Conservation (phyloP, 177 flowering plant species). For the Vitis hybrid region DNA sequence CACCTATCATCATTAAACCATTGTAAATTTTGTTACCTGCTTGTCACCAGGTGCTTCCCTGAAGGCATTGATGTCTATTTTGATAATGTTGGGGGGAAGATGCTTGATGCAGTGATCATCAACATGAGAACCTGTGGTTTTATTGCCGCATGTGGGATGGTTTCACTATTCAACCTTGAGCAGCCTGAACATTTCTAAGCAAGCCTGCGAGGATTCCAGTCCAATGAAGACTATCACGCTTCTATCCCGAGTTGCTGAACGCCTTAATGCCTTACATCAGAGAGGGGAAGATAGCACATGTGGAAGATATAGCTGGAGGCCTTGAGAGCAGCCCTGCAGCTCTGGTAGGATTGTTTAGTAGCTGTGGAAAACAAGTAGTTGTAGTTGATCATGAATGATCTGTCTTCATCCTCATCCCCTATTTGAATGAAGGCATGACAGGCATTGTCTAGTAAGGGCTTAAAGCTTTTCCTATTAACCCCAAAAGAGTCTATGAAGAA, state of each 20-base stretch:
- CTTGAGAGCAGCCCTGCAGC: constrained; percentile 20
- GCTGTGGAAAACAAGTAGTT: constrained; percentile 18
- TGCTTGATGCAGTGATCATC: constrained; percentile 32
- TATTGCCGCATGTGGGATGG: constrained; percentile 18
- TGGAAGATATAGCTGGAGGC: constrained; percentile 16
- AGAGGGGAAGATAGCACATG: constrained; percentile 12
- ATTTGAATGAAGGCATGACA: too few species aligned
- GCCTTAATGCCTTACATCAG: constrained; percentile 2
- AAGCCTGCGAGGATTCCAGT: too few species aligned
- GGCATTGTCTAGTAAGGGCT: too few species aligned
- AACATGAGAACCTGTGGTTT: constrained; percentile 33
- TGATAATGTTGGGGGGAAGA: constrained; percentile 27
- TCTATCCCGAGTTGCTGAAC: constrained; percentile 8
- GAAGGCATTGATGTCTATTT: constrained; percentile 22
- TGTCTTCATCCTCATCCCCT: too few species aligned
- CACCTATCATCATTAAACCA: too few species aligned
- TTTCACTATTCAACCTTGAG: constrained; percentile 15
- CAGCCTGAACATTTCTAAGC: constrained; percentile 13
- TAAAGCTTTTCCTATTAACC: too few species aligned
- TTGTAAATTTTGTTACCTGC: too few species aligned
- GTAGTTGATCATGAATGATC: constrained; percentile 8
- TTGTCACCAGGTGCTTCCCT: constrained; percentile 26
- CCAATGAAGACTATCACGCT: neutral
- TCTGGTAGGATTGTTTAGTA: constrained; percentile 13
- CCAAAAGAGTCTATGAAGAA: too few species aligned